Base-by-base conservation (phyloP, 306 rosid species). In the Oemleria cerasiformis region DNA sequence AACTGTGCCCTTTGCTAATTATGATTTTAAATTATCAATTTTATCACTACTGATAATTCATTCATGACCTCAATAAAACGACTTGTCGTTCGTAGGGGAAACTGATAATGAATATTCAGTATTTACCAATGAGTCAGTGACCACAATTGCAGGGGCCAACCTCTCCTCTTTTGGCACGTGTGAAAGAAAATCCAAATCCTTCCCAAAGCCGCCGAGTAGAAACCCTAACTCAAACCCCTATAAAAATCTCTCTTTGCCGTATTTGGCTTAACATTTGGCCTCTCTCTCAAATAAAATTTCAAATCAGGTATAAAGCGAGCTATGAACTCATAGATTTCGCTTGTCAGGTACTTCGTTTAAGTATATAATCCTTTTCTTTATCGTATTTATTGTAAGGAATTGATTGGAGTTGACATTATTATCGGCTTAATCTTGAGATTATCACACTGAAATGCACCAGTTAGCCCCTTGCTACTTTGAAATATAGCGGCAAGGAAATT, bases 401-500 rank as follows among this genome's bases (percentile, higher is more conserved):
- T 8, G 6, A 13, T 10, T 44, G 49, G 8, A 25, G 15, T 42
- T 38, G 10, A 40, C 30, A 23, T 43, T 1, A 23, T 61, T 34
- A 21, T 11, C 36, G 15, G 42, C 9, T 19, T 3, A 17, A 17
- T 77, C 30, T 75, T 41, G 41, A 6, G 45, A 25, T 56, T 56
- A 19, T 55, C 9, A 4, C 38, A 12, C 25, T 74, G 38, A 53
- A 59, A 72, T 53, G 83, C 83, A 80, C 88, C 78, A 59, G 41
- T 30, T 72, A 84, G 83, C 88, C 88, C 85, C 88, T 75, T 84
- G 81, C 73, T 50, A 61, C 81, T 72, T 47, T 23, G 48, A 81
- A 73, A 64, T 61, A 55, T 45, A 47, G 75, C 48, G 4, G 83
- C 79, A 65, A 73, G 88, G 85, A 84, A 84, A 71, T 65, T 51